Evolutionary conservation across 257 asterid genomes (phyloP), one percentile per base, ranked within the genome.

Genomic region (Primulina huaijiensis): DNA sequence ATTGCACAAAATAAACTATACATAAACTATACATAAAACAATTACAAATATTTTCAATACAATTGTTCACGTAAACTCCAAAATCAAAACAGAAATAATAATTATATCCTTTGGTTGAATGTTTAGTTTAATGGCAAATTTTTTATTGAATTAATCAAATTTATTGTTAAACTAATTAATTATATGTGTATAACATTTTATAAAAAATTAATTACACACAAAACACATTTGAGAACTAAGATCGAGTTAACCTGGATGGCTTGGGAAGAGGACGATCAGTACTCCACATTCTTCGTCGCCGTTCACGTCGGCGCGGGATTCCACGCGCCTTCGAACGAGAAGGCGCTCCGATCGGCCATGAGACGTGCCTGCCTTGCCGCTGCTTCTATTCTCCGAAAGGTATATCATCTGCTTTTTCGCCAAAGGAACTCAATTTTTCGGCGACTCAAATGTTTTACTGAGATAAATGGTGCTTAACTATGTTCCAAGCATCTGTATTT

Each of bases 261-360:
- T 29, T 65, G 74, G 76, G 87, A 81, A 75, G 78, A 59, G 30
- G 77, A 65, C 53, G 82, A 79, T 69, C 71, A 43, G 64, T 70
- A 55, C 60, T 74, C 76, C 57, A 82, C 79, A 59, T 90, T 83
- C 81, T 93, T 93, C 80, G 89, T 93, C 7, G 95, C 97, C 70
- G 90, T 93, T 19, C 98, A 93, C 84, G 98, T 89, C 62, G 97
- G 97, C 76, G 98, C 98, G 14, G 96, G 96, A 60, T 89, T 60
- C 73, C 98, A 89, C 86, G 73, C 98, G 78, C 95, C 90, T 74
- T 78, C 91, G 33, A 87, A 86, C 76, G 98, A 90, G 85, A 89
- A 83, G 78, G 85, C 90, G 62, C 93, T 93, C 65, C 93, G 96
- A 60, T 80, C 77, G 58, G 95, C 83, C 72, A 86, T 93, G 89